Evolutionary conservation across 1,284 basidiomycete species (phyloP).

Genomic region (Trichosporon faecale): DNA sequence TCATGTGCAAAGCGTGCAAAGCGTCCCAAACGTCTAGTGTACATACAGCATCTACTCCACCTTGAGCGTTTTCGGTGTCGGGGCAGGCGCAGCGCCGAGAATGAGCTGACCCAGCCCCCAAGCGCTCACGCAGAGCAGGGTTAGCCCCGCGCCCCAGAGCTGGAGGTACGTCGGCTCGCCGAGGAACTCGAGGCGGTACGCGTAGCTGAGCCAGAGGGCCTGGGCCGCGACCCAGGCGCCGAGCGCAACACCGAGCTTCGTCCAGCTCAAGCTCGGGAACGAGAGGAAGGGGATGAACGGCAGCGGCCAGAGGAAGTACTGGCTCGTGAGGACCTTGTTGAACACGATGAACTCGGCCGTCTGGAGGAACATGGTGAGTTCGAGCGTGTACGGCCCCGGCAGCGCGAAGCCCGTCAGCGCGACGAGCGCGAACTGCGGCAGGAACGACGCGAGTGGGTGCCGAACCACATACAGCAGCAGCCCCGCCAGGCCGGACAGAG

Average conservation of each 20-base stretch:
- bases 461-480: slow-evolving; percentile 27
- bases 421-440: slow-evolving; percentile 54
- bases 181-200: slow-evolving; percentile 83
- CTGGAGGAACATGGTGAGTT: slow-evolving; percentile 76
- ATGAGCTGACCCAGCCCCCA: slow-evolving; percentile 14
- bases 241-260: slow-evolving; percentile 55
- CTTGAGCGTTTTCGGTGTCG: neutral
- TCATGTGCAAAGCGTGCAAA: neutral
- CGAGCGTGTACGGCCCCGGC: slow-evolving; percentile 56
- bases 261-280: slow-evolving; percentile 58
- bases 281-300: slow-evolving; percentile 83
- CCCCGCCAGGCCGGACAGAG: neutral
- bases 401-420: slow-evolving; percentile 42
- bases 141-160: slow-evolving; percentile 73
- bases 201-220: slow-evolving; percentile 75
- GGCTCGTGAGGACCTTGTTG: slow-evolving; percentile 97
- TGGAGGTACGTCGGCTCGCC: slow-evolving; percentile 67
- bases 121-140: slow-evolving; percentile 66
- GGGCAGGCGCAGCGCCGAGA: neutral
- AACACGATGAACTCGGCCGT: slow-evolving; percentile 87
- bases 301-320: slow-evolving; percentile 99
- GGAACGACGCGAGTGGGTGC: slow-evolving; percentile 47
- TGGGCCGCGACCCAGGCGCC: slow-evolving; percentile 71
- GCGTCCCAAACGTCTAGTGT: neutral
- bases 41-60: neutral